Evolutionary conservation across 192 early-diverging fungal genomes (phyloP).

Genomic region (Neocallimastix lanati): DNA sequence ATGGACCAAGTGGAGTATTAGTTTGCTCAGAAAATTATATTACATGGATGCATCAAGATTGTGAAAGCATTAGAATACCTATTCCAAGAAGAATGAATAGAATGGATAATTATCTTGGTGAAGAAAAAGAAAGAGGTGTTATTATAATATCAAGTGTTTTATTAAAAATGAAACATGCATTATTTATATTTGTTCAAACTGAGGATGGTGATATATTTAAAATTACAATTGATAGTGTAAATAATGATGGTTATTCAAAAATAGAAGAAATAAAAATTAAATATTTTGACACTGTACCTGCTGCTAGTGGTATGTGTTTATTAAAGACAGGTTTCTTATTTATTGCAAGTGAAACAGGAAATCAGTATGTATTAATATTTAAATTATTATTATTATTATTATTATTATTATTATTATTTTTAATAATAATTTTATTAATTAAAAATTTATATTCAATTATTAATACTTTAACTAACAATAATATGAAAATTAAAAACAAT

Average conservation of each 20-base stretch:
- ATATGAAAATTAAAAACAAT: neutral
- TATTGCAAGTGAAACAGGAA: constrained; percentile 75
- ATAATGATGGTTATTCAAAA: constrained; percentile 26
- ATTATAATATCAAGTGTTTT: constrained; percentile 71
- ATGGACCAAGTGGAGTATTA: constrained; percentile 92
- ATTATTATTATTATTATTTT: too few relatives aligned
- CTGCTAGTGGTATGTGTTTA: constrained; percentile 56
- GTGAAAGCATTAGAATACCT: constrained; percentile 39
- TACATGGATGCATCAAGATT: constrained; percentile 62
- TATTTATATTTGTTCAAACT: constrained; percentile 80
- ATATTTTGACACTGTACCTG: constrained; percentile 91
- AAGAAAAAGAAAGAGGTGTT: constrained; percentile 28
- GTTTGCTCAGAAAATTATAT: constrained; percentile 85
- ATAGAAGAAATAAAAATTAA: constrained; percentile 54
- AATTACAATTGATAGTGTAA: constrained; percentile 63
- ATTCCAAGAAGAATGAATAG: constrained; percentile 64
- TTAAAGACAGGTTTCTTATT: constrained; percentile 90
- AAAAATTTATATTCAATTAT: too few relatives aligned
- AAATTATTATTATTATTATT: too few relatives aligned
- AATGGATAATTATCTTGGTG: constrained; percentile 16
- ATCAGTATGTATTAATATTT: constrained; percentile 56
- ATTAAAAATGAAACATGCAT: constrained; percentile 76
- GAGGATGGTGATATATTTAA: constrained; percentile 92
- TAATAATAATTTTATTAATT: too few relatives aligned
- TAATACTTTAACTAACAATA: too few relatives aligned